These are phyloP conservation scores for Aspergillus oerlinghausenensis DNA, from an alignment of 2,329 filamentous ascomycete species.

Conservation along the genomic window DNA sequence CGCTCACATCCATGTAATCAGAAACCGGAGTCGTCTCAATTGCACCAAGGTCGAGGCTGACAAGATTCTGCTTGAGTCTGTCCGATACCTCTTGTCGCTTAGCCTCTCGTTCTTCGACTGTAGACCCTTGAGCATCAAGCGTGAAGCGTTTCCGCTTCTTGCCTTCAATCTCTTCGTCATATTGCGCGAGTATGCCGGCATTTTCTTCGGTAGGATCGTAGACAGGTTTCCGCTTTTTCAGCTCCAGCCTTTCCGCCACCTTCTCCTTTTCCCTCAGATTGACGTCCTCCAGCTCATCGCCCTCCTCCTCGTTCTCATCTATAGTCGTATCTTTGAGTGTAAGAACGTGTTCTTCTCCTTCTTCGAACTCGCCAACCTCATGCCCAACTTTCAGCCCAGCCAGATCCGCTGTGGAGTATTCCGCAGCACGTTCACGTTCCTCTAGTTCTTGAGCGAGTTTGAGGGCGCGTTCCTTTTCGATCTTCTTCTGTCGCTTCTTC, in stretches of 20 bases:
- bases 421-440: conserved; percentile 66
- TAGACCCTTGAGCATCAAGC: conserved; percentile 71
- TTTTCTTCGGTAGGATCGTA: conserved; percentile 79
- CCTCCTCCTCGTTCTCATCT: conserved; percentile 75
- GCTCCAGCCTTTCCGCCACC: conserved; percentile 63
- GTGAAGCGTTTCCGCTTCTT: conserved; percentile 88
- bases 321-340: conserved; percentile 93
- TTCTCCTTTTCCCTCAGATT: conserved; percentile 40
- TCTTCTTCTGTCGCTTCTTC: conserved; percentile 92
- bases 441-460: conserved; percentile 70
- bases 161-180: conserved; percentile 90
- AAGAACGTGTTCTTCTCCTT: conserved; percentile 76
- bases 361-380: conserved; percentile 74
- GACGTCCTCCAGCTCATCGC: conserved; percentile 67
- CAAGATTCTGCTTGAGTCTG: conserved; percentile 61
- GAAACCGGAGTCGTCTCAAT: conserved; percentile 64
- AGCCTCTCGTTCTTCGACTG: conserved; percentile 58
- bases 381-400: conserved; percentile 90
- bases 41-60: conserved; percentile 68
- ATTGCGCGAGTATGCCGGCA: conserved; percentile 74
- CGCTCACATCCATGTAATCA: conserved; percentile 81
- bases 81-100: conserved; percentile 52
- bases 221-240: conserved; percentile 83
- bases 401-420: conserved; percentile 82
- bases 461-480: conserved; percentile 67